Evolutionary conservation across 2,329 filamentous ascomycete genomes (phyloP).

Genomic region (Malbranchea zuffiana): DNA sequence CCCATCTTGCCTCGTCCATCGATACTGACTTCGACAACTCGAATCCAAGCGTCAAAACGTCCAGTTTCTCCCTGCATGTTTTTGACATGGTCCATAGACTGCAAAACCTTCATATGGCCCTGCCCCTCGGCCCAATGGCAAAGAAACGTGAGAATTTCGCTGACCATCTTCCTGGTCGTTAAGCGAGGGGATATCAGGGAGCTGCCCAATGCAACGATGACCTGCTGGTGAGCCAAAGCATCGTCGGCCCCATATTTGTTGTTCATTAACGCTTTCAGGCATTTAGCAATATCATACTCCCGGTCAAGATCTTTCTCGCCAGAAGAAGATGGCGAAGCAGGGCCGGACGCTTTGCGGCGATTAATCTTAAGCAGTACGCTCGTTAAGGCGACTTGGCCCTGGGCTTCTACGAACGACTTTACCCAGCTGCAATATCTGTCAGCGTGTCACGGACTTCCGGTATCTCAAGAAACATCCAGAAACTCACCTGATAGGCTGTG

Average conservation of each 20-base stretch:
- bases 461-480: neutral
- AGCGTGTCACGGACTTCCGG: neutral
- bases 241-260: slow-evolving; percentile 98
- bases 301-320: slow-evolving; percentile 74
- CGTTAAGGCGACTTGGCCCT: slow-evolving; percentile 90
- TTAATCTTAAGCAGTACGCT: slow-evolving; percentile 92
- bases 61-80: slow-evolving; percentile 80
- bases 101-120: slow-evolving; percentile 85
- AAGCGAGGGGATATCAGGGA: slow-evolving; percentile 81
- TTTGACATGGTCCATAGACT: slow-evolving; percentile 87
- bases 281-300: slow-evolving; percentile 97
- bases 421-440: slow-evolving; percentile 55
- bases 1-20: slow-evolving; percentile 98
- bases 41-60: slow-evolving; percentile 97
- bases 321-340: slow-evolving; percentile 49
- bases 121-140: slow-evolving; percentile 87
- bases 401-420: slow-evolving; percentile 88
- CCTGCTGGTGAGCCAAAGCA: slow-evolving; percentile 78
- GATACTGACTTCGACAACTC: slow-evolving; percentile 90
- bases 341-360: slow-evolving; percentile 66
- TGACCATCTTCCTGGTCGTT: slow-evolving; percentile 86
- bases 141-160: slow-evolving; percentile 89
- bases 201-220: slow-evolving; percentile 75
- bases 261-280: slow-evolving; percentile 94
- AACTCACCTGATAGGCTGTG: slow-evolving; percentile 69